Base-by-base conservation (phyloP, 2,329 filamentous ascomycete species). In the Colletotrichum siamense region DNA sequence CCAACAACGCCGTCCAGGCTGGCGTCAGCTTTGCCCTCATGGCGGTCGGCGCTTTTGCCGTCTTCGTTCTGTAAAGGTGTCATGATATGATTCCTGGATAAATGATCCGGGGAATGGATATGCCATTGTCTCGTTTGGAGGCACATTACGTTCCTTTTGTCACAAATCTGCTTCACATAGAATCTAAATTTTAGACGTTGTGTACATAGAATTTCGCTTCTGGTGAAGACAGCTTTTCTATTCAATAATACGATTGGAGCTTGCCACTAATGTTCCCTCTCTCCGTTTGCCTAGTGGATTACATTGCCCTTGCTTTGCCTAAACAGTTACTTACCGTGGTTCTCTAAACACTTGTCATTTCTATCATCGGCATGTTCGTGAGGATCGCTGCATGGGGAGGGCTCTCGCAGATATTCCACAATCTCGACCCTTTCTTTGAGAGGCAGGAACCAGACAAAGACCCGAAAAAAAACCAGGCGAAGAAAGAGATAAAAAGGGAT, bases 21-120 rank as follows among this genome's bases (percentile, higher is more conserved):
- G 66, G 75, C 22, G 72, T 52, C 71, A 75, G 75, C 62, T 75
- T 77, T 39, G 52, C 39, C 28, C 66, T 77, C 30, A 75, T 77
- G 36, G 75, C 75, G 10, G 30, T 77, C 10, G 72, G 61, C 28
- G 65, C 34, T 7, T 22, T 76, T 32, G 75, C 62, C 16, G 71
- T 52, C 61, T 57, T 77, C n/a, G 26, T 34, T 18, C n/a, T 71
- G 6, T 71, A 64, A 18, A 59, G 59, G 34, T n/a, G 57, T 7
- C 26, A 30, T 32, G 26, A n/a, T 12, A 18, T 32, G 15, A 18
- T 8, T 61, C 26, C 24, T 61, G 16, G 16, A 10, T 32, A 12
- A 16, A 30, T 13, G 6, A n/a, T 32, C 5, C 9, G 26, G 57
- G n/a, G 8, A 8, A 18, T 8, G 59, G 12, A 62, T 9, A 62